Evolutionary conservation across 768 basidiomycete genomes (phyloP).

Genomic region (Neoboletus subvelutipes): DNA sequence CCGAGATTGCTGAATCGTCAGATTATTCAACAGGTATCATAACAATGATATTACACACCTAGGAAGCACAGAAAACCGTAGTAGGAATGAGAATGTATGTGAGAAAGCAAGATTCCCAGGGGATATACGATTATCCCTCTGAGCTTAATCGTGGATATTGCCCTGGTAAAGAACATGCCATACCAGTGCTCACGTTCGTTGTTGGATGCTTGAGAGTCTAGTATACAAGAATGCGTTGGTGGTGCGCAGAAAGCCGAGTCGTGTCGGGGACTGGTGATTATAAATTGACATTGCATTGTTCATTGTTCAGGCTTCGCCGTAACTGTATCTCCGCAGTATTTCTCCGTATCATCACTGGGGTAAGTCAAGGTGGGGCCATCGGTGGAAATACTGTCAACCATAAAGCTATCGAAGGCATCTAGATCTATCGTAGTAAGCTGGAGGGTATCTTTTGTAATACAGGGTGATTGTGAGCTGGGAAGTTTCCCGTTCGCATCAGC

Average conservation of each 20-base stretch:
- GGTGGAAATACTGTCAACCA: background rate
- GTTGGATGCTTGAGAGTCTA: background rate
- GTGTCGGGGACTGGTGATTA: too few relatives aligned
- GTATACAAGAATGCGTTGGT: background rate
- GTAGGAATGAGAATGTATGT: background rate
- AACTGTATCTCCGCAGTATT: background rate
- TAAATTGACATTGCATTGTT: background rate
- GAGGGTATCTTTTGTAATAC: background rate
- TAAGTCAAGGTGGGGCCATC: background rate
- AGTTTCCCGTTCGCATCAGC: background rate
- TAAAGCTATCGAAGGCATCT: background rate
- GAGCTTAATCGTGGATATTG: too few relatives aligned
- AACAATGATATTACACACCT: background rate
- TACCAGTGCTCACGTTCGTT: background rate
- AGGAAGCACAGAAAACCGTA: background rate
- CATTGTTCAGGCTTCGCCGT: background rate
- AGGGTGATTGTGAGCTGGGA: background rate
- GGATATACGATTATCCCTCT: background rate
- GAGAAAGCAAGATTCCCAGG: background rate
- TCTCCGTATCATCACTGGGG: background rate
- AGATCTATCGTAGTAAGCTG: constrained; percentile 16
- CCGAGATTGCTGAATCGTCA: background rate
- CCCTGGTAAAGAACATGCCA: background rate
- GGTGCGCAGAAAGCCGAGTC: background rate
- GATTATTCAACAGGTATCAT: background rate